phyloP scores from a whole-genome alignment of 805 yeast species.

The Metschnikowia cerradonensis region DNA sequence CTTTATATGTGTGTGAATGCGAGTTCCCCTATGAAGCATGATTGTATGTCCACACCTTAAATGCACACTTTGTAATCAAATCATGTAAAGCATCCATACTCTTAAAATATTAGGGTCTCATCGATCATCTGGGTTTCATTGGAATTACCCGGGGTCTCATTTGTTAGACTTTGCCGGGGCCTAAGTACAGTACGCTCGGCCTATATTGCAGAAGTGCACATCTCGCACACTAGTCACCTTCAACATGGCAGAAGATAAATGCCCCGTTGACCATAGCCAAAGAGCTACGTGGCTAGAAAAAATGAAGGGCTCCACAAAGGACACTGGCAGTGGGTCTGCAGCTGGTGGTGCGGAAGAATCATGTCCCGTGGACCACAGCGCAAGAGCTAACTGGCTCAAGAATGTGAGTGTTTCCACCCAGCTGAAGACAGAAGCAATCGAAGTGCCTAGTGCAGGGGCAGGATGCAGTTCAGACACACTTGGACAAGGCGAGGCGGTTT shows the following conservation, averaged over 20 bases:
- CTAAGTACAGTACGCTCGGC: not conserved
- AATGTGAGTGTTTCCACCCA: constrained; percentile 25
- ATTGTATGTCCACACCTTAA: not conserved
- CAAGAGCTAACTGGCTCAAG: constrained; percentile 55
- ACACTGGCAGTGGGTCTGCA: not conserved
- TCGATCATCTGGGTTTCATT: not conserved
- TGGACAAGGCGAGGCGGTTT: constrained; percentile 25
- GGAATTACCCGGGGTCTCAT: not conserved
- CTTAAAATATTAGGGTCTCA: too few species aligned
- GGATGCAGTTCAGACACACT: constrained; percentile 47
- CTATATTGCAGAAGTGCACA: not conserved
- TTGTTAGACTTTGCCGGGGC: not conserved
- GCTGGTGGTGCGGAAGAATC: not conserved
- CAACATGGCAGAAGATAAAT: constrained; percentile 11
- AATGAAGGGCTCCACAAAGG: constrained; percentile 4
- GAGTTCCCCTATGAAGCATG: not conserved
- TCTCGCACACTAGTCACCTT: not conserved
- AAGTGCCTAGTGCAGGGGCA: constrained; percentile 16
- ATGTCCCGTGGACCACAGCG: constrained; percentile 70
- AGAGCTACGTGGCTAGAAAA: constrained; percentile 15
- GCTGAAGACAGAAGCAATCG: constrained; percentile 38
- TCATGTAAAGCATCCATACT: too few species aligned
- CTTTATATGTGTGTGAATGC: not conserved
- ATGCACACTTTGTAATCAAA: not conserved
- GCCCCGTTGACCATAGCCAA: constrained; percentile 19